A percentile compares a stretch with the other conserved stretches of the same genome.
phyloP scores from a whole-genome alignment of 208 protist species.

The Strigomonas culicis region DNA sequence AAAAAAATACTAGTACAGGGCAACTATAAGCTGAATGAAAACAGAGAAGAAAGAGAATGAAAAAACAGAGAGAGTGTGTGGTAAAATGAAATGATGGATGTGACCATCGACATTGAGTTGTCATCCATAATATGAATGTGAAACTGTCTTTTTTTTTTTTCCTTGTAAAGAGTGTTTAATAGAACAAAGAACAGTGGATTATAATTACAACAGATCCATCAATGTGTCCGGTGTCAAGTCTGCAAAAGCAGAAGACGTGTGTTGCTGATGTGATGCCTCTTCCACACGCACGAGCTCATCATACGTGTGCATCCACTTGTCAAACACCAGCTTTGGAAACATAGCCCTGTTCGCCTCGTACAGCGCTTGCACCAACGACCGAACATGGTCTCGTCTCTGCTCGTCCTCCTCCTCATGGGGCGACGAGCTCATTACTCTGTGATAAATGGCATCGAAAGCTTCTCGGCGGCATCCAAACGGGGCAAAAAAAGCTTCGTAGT shows the following conservation, averaged over 20 bases:
- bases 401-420: not conserved
- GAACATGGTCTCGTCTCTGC: not conserved
- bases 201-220: conserved; percentile 9
- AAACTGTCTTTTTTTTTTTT: not conserved
- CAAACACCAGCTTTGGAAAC: not conserved
- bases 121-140: not conserved
- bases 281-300: not conserved
- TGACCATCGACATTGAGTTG: too few relatives aligned
- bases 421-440: not conserved
- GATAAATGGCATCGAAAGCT: not conserved
- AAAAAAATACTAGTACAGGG: too few relatives aligned
- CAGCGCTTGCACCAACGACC: not conserved
- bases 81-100: too few relatives aligned
- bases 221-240: conserved; percentile 2
- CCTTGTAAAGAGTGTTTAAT: not conserved
- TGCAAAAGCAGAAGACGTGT: not conserved
- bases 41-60: conserved; percentile 9
- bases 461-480: not conserved
- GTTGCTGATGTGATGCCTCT: not conserved
- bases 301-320: not conserved
- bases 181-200: not conserved
- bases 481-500: conserved; percentile 5
- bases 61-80: not conserved
- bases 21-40: too few relatives aligned
- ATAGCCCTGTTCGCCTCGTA: not conserved